These are phyloP conservation scores for Eucommia ulmoides DNA, from an alignment of 257 asterid species.

Conservation along the genomic window DNA sequence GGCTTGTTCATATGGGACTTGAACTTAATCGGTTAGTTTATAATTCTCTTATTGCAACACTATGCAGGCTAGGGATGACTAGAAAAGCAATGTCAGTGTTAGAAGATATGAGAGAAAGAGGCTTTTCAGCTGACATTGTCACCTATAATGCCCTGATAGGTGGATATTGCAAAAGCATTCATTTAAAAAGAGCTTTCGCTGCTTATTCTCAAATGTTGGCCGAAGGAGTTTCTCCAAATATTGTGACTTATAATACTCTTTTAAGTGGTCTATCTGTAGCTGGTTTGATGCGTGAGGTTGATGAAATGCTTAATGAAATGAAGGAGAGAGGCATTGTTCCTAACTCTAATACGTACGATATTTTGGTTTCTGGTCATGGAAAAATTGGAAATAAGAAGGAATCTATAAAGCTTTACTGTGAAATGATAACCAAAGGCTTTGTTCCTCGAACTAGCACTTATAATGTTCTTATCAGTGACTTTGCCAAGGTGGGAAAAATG, in stretches of 20 bases:
- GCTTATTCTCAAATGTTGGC: conserved; percentile 50
- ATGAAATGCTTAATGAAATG: conserved; percentile 46
- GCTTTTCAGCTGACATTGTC: conserved; percentile 53
- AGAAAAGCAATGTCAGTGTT: conserved; percentile 52
- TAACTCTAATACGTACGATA: conserved; percentile 51
- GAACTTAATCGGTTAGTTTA: conserved; percentile 29
- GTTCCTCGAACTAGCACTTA: conserved; percentile 66
- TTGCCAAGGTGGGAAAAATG: conserved; percentile 81
- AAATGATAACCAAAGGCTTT: conserved; percentile 77
- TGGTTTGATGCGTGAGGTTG: conserved; percentile 40
- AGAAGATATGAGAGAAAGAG: conserved; percentile 49
- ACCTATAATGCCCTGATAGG: conserved; percentile 68
- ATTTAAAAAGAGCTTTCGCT: conserved; percentile 41
- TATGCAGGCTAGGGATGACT: conserved; percentile 78
- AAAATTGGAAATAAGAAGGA: conserved; percentile 69
- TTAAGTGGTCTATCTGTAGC: conserved; percentile 44
- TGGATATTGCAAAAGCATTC: conserved; percentile 66
- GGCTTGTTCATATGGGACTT: conserved; percentile 62
- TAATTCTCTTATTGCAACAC: conserved; percentile 41
- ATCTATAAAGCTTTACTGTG: conserved; percentile 67
- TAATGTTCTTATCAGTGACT: conserved; percentile 55
- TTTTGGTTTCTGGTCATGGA: conserved; percentile 62
- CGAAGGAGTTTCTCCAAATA: conserved; percentile 57
- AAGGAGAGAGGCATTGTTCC: conserved; percentile 41
- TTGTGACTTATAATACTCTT: conserved; percentile 60